Percentiles rank a stretch among this genome's conserved stretches.
phyloP scores from a whole-genome alignment of 805 yeast genomes.

The Saturnispora halmiae region DNA sequence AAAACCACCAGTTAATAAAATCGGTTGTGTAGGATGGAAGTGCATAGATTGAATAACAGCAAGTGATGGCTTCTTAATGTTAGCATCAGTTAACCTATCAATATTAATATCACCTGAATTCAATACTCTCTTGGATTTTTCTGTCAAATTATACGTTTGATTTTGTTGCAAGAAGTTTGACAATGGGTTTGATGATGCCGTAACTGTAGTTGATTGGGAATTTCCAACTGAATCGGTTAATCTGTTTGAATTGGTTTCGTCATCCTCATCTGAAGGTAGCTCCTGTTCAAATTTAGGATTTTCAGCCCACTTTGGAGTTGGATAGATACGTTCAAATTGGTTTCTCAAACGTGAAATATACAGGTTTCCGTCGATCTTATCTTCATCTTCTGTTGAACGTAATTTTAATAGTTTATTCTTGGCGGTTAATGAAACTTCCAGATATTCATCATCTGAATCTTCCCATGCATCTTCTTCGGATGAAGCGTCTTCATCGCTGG shows the following conservation, averaged over 20 bases:
- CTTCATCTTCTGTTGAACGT: constrained; percentile 41
- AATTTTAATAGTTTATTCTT: constrained; percentile 62
- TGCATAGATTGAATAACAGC: constrained; percentile 79
- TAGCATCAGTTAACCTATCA: constrained; percentile 81
- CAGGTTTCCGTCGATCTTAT: constrained; percentile 27
- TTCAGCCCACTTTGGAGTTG: constrained; percentile 76
- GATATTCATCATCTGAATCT: constrained; percentile 84
- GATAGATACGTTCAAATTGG: constrained; percentile 65
- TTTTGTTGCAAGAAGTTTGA: constrained; percentile 27
- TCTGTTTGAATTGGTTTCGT: constrained; percentile 8
- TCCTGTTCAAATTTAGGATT: constrained; percentile 45
- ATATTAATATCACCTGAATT: constrained; percentile 68
- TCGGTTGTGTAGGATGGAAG: constrained; percentile 80
- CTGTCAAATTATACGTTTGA: constrained; percentile 22
- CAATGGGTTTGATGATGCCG: constrained; percentile 26
- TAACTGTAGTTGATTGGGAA: constrained; percentile 15
- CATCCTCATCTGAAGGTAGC: constrained; percentile 13
- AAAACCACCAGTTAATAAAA: constrained; percentile 84
- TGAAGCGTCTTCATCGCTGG: constrained; percentile 19
- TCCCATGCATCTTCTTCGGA: constrained; percentile 51
- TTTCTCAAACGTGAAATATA: constrained; percentile 35
- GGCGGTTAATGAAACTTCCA: constrained; percentile 49
- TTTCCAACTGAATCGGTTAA: constrained; percentile 15
- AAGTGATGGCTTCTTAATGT: constrained; percentile 53
- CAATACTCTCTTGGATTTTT: constrained; percentile 43